Base-by-base conservation (phyloP, 2,329 filamentous ascomycete species). In the Alternaria longipes region DNA sequence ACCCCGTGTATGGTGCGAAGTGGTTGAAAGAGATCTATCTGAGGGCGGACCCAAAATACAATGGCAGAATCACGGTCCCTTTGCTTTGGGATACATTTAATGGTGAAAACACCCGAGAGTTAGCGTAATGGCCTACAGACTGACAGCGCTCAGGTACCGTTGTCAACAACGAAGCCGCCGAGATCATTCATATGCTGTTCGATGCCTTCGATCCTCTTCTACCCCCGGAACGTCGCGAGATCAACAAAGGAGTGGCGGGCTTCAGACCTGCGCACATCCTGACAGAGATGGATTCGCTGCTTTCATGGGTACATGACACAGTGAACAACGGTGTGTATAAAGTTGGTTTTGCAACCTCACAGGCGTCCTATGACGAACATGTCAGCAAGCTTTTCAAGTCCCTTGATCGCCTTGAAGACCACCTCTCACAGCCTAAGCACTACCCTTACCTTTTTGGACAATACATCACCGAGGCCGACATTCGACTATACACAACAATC, bases 281-380 rank as follows among this genome's bases (percentile, higher is more conserved):
- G 44, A 70, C 70, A 2, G 32, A 41, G 52, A 97, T 97, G 70
- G 93, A 97, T 63, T 86, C 87, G 62, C 84, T 89, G 46, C 91
- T 96, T 77, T 85, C 84, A 54, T 97, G 93, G 93, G 92, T 89
- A 28, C 97, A 97, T 79, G 87, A 82, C 49, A 75, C 73, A 3
- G 79, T 86, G 59, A 86, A 86, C 70, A 85, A 87, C 59, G 84
- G 84, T 0, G 82, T 86, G 5, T 87, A 84, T 70, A 84, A 84
- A 69, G 79, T 89, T 60, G 94, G 94, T 36, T 97, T 97, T 74
- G 93, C 94, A 28, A 94, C 89, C 4, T 91, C 90, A 1, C 90
- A 94, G 79, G 86, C 88, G 66, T 92, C 92, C 1, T 97, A 97
- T 78, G 90, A 94, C 72, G 85, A 86, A 62, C 90, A 91, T 71